Conservation (phyloP, 306 rosid species). For the Erythrophleum fordii region DNA sequence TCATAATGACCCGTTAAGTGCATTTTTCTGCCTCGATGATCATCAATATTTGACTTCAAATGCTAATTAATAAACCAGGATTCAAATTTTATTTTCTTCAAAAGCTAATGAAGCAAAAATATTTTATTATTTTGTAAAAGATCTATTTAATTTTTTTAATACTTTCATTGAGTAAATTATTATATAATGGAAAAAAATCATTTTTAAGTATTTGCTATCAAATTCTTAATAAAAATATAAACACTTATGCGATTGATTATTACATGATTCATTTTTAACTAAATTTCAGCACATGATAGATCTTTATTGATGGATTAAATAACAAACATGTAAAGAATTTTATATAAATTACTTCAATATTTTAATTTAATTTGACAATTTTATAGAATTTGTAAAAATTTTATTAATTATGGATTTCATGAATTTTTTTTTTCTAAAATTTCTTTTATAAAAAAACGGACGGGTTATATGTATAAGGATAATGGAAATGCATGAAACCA, state of each 20-base stretch:
- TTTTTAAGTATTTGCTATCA: too few relatives aligned
- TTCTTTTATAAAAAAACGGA: neutral
- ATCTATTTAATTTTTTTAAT: too few relatives aligned
- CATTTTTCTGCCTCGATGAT: neutral
- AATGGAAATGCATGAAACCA: neutral
- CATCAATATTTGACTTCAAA: conserved; percentile 4
- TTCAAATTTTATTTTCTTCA: neutral
- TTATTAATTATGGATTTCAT: neutral
- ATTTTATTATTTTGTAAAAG: neutral
- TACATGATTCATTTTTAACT: too few relatives aligned
- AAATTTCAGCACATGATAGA: neutral
- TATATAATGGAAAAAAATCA: too few relatives aligned
- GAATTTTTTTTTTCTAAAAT: neutral
- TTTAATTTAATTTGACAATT: neutral
- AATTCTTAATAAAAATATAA: too few relatives aligned
- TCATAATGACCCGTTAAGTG: neutral
- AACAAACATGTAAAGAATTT: too few relatives aligned
- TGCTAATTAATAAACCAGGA: neutral
- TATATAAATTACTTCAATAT: too few relatives aligned
- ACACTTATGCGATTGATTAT: too few relatives aligned
- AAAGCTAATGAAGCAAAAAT: neutral
- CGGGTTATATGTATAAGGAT: too few relatives aligned
- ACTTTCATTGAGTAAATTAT: too few relatives aligned
- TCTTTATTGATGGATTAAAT: neutral
- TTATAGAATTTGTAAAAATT: neutral